phyloP scores from a whole-genome alignment of 441 rosid genomes.

The Populus hybrid region DNA sequence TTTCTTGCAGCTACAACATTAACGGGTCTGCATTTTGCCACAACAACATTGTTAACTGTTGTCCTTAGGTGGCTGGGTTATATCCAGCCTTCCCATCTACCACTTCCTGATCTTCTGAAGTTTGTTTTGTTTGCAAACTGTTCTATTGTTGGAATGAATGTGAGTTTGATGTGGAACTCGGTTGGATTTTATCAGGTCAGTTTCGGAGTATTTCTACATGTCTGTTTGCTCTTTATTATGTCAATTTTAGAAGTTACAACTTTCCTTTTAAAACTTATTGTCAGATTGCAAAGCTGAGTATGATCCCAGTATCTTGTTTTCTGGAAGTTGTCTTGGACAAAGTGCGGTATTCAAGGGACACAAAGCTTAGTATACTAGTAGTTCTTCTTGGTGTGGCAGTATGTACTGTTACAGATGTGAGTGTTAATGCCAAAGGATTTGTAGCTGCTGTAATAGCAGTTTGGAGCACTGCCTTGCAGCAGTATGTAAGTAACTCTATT shows the following conservation, averaged over 20 bases:
- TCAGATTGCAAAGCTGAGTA: slow-evolving; percentile 96
- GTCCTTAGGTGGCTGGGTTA: slow-evolving; percentile 81
- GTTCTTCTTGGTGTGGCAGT: slow-evolving; percentile 96
- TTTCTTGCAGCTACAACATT: slow-evolving; percentile 82
- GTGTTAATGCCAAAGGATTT: slow-evolving; percentile 90
- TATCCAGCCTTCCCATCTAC: slow-evolving; percentile 78
- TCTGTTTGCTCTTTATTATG: slow-evolving; percentile 6
- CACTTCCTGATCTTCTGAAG: slow-evolving; percentile 65
- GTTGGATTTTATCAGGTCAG: slow-evolving; percentile 97
- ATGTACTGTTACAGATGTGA: slow-evolving; percentile 96
- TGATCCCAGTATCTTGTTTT: slow-evolving; percentile 96
- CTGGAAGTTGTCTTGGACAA: slow-evolving; percentile 92
- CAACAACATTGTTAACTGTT: slow-evolving; percentile 78
- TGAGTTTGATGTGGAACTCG: slow-evolving; percentile 97
- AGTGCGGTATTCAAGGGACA: slow-evolving; percentile 88
- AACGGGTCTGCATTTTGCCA: slow-evolving; percentile 95
- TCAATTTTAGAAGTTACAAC: slow-evolving; percentile 8
- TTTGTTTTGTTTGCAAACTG: slow-evolving; percentile 89
- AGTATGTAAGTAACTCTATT: slow-evolving; percentile 63
- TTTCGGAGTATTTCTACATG: not conserved
- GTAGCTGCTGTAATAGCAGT: slow-evolving; percentile 83
- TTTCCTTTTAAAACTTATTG: slow-evolving; percentile 15
- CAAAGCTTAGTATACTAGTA: slow-evolving; percentile 88
- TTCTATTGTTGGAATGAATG: slow-evolving; percentile 98
- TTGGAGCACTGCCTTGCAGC: slow-evolving; percentile 97